Conservation (phyloP, 2,329 filamentous ascomycete genomes). For the Diaporthe australafricana region DNA sequence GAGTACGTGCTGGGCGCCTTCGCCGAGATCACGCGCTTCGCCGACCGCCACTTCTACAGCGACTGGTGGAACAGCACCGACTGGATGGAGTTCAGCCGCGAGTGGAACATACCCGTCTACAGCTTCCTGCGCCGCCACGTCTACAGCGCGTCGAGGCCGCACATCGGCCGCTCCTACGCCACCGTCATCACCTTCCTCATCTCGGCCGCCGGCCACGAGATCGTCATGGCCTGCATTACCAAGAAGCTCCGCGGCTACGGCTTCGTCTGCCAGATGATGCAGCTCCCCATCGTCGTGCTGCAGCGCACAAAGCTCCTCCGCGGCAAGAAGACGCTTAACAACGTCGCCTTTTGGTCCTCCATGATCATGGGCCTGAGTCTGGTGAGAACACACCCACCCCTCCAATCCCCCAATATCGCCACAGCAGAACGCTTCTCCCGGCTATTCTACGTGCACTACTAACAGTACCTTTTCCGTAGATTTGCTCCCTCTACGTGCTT, state of each 20-base stretch:
- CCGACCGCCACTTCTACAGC: slow-evolving; percentile 91
- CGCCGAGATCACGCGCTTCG: slow-evolving; percentile 93
- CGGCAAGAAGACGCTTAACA: slow-evolving; percentile 83
- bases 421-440: no score
- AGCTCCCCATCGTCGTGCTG: slow-evolving; percentile 93
- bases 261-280: slow-evolving; percentile 94
- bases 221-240: slow-evolving; percentile 98
- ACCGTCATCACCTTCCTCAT: slow-evolving; percentile 94
- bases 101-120: slow-evolving; percentile 99
- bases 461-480: slow-evolving; percentile 48
- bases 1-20: slow-evolving; percentile 96
- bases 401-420: not conserved
- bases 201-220: slow-evolving; percentile 88
- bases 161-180: slow-evolving; percentile 80
- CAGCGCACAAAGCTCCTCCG: slow-evolving; percentile 84
- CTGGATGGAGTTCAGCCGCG: slow-evolving; percentile 94
- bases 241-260: slow-evolving; percentile 97
- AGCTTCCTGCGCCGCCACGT: slow-evolving; percentile 95
- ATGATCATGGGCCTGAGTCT: slow-evolving; percentile 89
- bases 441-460: slow-evolving; percentile 38
- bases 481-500: slow-evolving; percentile 66
- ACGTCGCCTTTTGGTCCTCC: slow-evolving; percentile 89
- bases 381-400: slow-evolving; percentile 60
- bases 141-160: slow-evolving; percentile 83
- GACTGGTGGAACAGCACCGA: slow-evolving; percentile 84